A percentile compares a stretch with the other conserved stretches of the same genome.
phyloP scores from a whole-genome alignment of 352 stramenopile species.

The Phytophthora palmivora region DNA sequence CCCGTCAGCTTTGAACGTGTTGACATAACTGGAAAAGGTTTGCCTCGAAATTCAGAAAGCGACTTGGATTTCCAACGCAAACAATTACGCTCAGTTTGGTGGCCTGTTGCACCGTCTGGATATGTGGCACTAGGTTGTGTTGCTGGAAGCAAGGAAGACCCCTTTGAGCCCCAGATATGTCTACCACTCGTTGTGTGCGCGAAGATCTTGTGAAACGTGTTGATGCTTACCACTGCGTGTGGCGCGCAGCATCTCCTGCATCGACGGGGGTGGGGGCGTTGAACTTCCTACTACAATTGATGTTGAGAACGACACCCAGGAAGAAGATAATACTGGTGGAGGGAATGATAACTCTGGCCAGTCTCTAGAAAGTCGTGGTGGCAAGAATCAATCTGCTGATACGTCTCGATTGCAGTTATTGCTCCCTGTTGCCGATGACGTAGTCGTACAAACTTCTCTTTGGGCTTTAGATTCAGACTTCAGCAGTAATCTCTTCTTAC shows the following conservation, averaged over 20 bases:
- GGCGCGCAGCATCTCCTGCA: conserved; percentile 44
- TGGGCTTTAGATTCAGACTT: conserved; percentile 78
- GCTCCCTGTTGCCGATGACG: conserved; percentile 47
- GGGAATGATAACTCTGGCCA: conserved; percentile 21
- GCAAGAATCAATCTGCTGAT: conserved; percentile 53
- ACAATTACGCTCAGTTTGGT: conserved; percentile 85
- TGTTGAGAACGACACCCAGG: conserved; percentile 34
- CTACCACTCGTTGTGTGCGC: conserved; percentile 67
- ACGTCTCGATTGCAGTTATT: conserved; percentile 29
- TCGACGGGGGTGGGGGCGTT: conserved; percentile 41
- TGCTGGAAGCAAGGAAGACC: conserved; percentile 80
- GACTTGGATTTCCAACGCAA: conserved; percentile 85
- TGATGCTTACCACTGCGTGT: conserved; percentile 69
- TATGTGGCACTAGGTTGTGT: conserved; percentile 83
- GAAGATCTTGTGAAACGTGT: conserved; percentile 79
- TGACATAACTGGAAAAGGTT: conserved; percentile 82
- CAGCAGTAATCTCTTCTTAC: conserved; percentile 51
- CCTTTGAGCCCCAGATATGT: conserved; percentile 73
- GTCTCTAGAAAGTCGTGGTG: neutral
- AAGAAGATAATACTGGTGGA: conserved; percentile 18
- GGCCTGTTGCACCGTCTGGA: conserved; percentile 76
- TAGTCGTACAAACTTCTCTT: conserved; percentile 71
- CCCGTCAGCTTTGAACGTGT: conserved; percentile 83
- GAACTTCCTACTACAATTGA: conserved; percentile 45
- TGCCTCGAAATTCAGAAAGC: conserved; percentile 79